These are phyloP conservation scores for Neurospora africana DNA, from an alignment of 495 filamentous ascomycete species.

Conservation along the genomic window DNA sequence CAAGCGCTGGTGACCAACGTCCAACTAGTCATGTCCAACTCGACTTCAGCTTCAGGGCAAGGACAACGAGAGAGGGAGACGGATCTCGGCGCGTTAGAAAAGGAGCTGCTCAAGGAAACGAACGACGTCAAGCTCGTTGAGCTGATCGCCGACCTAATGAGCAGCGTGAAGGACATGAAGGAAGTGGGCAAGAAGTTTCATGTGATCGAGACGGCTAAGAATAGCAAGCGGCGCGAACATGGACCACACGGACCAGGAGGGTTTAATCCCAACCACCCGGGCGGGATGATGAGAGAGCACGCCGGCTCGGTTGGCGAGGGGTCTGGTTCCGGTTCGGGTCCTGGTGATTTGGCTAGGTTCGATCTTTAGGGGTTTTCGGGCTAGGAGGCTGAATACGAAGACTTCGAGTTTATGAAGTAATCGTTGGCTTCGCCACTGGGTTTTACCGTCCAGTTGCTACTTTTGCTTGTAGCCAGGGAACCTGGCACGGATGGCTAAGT, in stretches of 20 bases:
- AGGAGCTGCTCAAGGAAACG: constrained; percentile 53
- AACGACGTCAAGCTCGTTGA: constrained; percentile 70
- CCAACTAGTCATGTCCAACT: constrained; percentile 42
- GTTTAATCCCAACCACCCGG: background rate
- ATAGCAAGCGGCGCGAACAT: background rate
- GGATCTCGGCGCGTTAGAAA: constrained; percentile 40
- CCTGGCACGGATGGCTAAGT: background rate
- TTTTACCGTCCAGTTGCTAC: background rate
- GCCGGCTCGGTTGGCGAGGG: background rate
- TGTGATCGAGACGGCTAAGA: constrained; percentile 42
- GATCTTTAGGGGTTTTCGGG: background rate
- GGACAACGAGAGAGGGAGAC: constrained; percentile 8
- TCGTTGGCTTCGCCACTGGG: background rate
- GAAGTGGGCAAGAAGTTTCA: constrained; percentile 64
- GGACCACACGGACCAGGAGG: background rate
- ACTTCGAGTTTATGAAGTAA: background rate
- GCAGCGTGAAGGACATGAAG: constrained; percentile 53
- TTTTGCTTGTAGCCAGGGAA: background rate
- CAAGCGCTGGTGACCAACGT: constrained; percentile 55
- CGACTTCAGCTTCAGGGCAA: background rate
- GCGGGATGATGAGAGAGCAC: background rate
- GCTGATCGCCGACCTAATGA: constrained; percentile 57
- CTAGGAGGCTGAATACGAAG: background rate
- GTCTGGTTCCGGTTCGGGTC: background rate
- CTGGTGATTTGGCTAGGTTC: background rate